These are phyloP conservation scores for Penicillium sp. DNA, from an alignment of 2,329 filamentous ascomycete genomes.

Conservation along the genomic window DNA sequence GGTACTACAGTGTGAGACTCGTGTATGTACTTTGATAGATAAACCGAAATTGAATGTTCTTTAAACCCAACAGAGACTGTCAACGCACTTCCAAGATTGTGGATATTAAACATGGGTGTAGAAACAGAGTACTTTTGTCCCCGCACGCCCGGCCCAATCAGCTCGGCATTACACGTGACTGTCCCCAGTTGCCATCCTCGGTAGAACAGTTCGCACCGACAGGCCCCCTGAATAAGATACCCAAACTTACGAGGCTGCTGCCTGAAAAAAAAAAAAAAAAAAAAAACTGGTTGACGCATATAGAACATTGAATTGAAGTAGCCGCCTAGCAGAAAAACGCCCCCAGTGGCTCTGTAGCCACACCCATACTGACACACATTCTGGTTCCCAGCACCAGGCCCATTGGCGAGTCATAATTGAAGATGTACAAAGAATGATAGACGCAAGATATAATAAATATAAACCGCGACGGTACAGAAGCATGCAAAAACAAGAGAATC, in stretches of 20 bases:
- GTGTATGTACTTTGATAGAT: not conserved
- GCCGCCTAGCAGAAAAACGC: constrained; percentile 9
- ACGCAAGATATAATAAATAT: not conserved
- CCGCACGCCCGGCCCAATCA: not conserved
- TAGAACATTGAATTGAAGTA: not conserved
- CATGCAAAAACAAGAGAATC: not conserved
- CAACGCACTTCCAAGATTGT: not conserved
- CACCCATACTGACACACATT: constrained; percentile 14
- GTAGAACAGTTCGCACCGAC: not conserved
- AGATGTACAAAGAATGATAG: constrained; percentile 4
- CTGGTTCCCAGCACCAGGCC: constrained; percentile 6
- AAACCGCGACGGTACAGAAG: not conserved
- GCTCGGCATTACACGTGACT: not conserved
- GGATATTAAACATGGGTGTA: not conserved
- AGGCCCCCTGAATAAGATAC: not conserved
- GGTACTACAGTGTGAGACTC: not conserved
- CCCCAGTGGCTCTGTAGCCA: constrained; percentile 14
- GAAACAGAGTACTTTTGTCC: not conserved
- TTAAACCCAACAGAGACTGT: no score
- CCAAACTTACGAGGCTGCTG: not conserved
- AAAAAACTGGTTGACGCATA: no score
- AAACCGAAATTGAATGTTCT: not conserved
- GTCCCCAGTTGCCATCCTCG: not conserved
- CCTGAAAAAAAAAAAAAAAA: no score
- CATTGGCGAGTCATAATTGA: not conserved